phyloP scores from a whole-genome alignment of 1,284 basidiomycete species.

The Xerocomus amazonicus region DNA sequence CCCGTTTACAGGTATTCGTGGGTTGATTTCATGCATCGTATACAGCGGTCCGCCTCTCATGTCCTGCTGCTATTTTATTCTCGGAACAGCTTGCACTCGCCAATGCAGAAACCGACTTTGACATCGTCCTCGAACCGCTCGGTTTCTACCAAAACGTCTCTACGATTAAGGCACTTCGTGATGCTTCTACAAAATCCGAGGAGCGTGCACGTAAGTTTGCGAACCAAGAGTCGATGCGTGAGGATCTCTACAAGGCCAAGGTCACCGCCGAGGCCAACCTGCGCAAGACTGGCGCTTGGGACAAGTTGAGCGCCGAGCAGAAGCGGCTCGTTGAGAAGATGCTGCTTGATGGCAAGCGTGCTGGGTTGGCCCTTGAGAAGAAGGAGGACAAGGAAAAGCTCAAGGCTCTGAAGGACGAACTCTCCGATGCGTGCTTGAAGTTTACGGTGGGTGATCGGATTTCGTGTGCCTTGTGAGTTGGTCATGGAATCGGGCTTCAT shows the following conservation, averaged over 20 bases:
- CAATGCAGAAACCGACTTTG: constrained; percentile 51
- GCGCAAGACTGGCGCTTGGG: constrained; percentile 51
- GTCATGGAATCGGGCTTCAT: neutral
- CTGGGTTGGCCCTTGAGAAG: constrained; percentile 68
- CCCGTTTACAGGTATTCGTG: constrained; percentile 58
- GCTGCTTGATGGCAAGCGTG: constrained; percentile 71
- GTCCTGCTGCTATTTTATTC: too few relatives aligned
- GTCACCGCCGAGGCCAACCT: constrained; percentile 65
- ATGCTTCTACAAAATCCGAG: constrained; percentile 71
- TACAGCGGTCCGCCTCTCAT: neutral
- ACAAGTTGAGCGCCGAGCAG: constrained; percentile 60
- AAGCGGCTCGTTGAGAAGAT: constrained; percentile 71
- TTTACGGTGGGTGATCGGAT: constrained; percentile 52
- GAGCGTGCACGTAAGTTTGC: constrained; percentile 59
- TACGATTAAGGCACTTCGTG: constrained; percentile 63
- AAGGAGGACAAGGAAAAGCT: constrained; percentile 54
- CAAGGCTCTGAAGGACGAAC: constrained; percentile 60
- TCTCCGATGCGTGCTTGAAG: constrained; percentile 68
- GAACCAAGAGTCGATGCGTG: constrained; percentile 70
- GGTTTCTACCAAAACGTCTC: constrained; percentile 80
- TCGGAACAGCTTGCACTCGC: constrained; percentile 41
- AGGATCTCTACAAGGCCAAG: constrained; percentile 73
- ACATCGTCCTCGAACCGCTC: constrained; percentile 53
- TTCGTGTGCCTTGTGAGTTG: neutral
- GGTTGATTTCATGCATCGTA: constrained; percentile 28